A percentile compares a stretch with the other conserved stretches of the same genome.
phyloP scores from a whole-genome alignment of 2,329 filamentous ascomycete genomes.

The Madurella fahalii region DNA sequence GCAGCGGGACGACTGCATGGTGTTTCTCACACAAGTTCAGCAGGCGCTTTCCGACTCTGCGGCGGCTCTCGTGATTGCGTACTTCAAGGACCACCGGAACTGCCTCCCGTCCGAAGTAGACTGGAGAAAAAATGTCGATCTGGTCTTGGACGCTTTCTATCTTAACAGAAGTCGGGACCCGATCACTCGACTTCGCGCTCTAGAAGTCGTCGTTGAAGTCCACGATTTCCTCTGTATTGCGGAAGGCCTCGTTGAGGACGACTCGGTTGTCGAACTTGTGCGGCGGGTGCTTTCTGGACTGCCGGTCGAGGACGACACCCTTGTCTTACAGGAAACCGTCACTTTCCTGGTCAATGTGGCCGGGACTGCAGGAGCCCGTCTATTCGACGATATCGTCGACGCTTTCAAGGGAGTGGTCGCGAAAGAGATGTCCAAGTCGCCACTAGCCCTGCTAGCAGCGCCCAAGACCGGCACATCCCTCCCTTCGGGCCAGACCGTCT shows the following conservation, averaged over 20 bases:
- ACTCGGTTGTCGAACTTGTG: slow-evolving; percentile 55
- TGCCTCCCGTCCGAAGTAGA: slow-evolving; percentile 67
- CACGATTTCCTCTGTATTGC: slow-evolving; percentile 57
- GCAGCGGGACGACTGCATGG: slow-evolving; percentile 62
- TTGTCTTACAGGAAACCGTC: slow-evolving; percentile 62
- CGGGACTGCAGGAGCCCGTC: slow-evolving; percentile 51
- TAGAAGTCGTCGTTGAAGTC: slow-evolving; percentile 57
- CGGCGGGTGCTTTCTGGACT: slow-evolving; percentile 59
- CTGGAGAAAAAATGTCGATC: slow-evolving; percentile 61
- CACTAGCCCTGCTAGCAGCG: slow-evolving; percentile 32
- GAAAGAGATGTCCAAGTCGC: slow-evolving; percentile 44
- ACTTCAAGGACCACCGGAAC: slow-evolving; percentile 64
- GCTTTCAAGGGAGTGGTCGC: slow-evolving; percentile 49
- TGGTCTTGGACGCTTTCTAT: slow-evolving; percentile 61
- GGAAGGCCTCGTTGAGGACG: slow-evolving; percentile 54
- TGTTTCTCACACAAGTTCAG: slow-evolving; percentile 61
- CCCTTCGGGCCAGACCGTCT: slow-evolving; percentile 28
- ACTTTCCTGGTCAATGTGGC: slow-evolving; percentile 62
- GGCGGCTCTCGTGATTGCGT: slow-evolving; percentile 60
- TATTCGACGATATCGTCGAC: slow-evolving; percentile 57
- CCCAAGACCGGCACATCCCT: slow-evolving; percentile 23
- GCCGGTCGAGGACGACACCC: slow-evolving; percentile 58
- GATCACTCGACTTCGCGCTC: slow-evolving; percentile 57
- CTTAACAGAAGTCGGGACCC: slow-evolving; percentile 57
- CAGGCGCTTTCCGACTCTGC: slow-evolving; percentile 60